phyloP scores from a whole-genome alignment of 805 yeast species.

The Saccharomycopsis fermentans region DNA sequence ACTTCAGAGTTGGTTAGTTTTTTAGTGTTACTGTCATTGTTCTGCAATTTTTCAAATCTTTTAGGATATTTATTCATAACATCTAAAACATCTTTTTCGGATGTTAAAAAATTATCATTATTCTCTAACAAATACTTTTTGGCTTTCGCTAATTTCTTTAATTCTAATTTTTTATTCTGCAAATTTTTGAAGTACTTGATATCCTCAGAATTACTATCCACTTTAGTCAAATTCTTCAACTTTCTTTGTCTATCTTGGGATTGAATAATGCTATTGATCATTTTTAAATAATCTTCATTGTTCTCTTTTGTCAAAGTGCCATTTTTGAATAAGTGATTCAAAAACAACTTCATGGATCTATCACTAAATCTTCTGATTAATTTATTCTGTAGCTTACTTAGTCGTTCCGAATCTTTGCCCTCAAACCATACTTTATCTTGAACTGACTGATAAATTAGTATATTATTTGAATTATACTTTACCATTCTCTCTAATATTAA shows the following conservation, averaged over 20 bases:
- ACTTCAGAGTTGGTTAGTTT: conserved; percentile 47
- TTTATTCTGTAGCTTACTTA: conserved; percentile 25
- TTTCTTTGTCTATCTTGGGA: conserved; percentile 16
- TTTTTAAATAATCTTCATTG: conserved; percentile 6
- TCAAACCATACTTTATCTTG: conserved; percentile 16
- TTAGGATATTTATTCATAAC: conserved; percentile 10
- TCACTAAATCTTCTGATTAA: conserved; percentile 54
- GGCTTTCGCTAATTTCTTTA: conserved; percentile 20
- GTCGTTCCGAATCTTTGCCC: conserved; percentile 29
- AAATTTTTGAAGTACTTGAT: conserved; percentile 11
- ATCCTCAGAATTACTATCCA: conserved; percentile 12
- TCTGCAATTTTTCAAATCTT: conserved; percentile 18
- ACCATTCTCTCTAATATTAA: conserved; percentile 35
- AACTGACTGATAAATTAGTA: conserved; percentile 26
- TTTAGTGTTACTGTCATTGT: conserved; percentile 20
- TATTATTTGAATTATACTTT: conserved; percentile 29
- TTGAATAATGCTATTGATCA: conserved; percentile 6
- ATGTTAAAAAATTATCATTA: conserved; percentile 4
- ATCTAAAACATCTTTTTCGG: conserved; percentile 18
- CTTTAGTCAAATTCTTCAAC: conserved; percentile 6
- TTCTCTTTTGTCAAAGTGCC: not conserved
- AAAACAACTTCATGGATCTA: conserved; percentile 39
- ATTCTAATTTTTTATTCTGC: conserved; percentile 23
- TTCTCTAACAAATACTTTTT: conserved; percentile 20
- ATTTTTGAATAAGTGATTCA: conserved; percentile 19